These are phyloP conservation scores for Hypoxylon subgilvum DNA, from an alignment of 495 filamentous ascomycete genomes.

Conservation along the genomic window DNA sequence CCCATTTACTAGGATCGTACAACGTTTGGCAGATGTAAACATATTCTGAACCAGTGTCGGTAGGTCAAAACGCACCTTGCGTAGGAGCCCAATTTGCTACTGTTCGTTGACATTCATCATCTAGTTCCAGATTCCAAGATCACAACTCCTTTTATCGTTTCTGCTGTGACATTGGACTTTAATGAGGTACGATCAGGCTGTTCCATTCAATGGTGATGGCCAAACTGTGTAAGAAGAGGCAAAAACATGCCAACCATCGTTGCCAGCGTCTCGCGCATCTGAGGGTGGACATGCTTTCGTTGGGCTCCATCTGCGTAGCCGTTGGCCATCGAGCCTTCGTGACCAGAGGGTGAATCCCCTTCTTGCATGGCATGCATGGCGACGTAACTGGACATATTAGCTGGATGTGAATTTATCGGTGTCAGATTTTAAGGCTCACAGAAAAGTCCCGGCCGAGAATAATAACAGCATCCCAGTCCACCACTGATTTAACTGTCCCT, in stretches of 20 bases:
- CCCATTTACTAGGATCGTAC: slow-evolving; percentile 6
- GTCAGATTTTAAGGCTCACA: slow-evolving; percentile 63
- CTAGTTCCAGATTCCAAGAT: slow-evolving; percentile 18
- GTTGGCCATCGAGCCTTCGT: slow-evolving; percentile 61
- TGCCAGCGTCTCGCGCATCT: slow-evolving; percentile 70
- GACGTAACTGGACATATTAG: slow-evolving; percentile 72
- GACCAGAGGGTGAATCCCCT: slow-evolving; percentile 56
- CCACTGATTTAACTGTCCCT: slow-evolving; percentile 64
- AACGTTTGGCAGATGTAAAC: slow-evolving; percentile 12
- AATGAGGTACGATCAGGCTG: background rate
- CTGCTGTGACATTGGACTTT: slow-evolving; percentile 22
- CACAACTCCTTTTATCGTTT: slow-evolving; percentile 25
- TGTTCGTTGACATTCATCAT: slow-evolving; percentile 13
- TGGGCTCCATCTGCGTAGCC: slow-evolving; percentile 70
- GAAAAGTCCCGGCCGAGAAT: slow-evolving; percentile 92
- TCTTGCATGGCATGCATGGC: slow-evolving; percentile 99
- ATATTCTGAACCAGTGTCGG: background rate
- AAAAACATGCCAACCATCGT: slow-evolving; percentile 89
- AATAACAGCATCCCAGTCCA: slow-evolving; percentile 90
- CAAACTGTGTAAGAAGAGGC: slow-evolving; percentile 86
- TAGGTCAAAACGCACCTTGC: background rate
- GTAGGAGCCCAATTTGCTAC: background rate
- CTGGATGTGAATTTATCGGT: background rate
- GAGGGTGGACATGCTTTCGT: slow-evolving; percentile 56
- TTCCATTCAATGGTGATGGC: slow-evolving; percentile 72